Conservation (phyloP, 2,329 filamentous ascomycete genomes). For the Fulvia fulva region DNA sequence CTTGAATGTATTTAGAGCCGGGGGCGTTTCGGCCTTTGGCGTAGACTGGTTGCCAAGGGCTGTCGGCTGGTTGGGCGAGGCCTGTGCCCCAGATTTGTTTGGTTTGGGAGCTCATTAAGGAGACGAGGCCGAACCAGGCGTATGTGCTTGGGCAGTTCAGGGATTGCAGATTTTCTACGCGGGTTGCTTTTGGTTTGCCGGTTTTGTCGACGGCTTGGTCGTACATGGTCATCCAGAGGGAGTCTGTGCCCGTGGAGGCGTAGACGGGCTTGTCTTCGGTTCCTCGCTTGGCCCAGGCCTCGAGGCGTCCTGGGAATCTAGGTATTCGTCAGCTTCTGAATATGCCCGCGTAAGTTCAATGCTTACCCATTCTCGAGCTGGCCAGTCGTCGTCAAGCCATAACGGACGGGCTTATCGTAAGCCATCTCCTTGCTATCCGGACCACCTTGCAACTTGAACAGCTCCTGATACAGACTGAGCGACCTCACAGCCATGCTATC, state of each 20-base stretch:
- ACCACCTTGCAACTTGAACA: too few species aligned
- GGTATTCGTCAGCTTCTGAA: too few species aligned
- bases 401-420: too few species aligned
- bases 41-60: background rate
- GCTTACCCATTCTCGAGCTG: too few species aligned
- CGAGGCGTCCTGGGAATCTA: background rate
- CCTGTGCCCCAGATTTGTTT: background rate
- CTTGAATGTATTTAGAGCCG: too few species aligned
- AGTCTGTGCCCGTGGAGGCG: background rate
- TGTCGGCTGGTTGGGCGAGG: background rate
- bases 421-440: too few species aligned
- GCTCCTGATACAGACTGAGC: too few species aligned
- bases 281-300: background rate
- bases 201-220: background rate
- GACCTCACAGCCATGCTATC: too few species aligned
- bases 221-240: background rate
- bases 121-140: background rate
- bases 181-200: background rate
- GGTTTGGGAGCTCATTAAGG: background rate
- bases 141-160: background rate
- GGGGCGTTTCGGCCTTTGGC: background rate
- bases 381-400: too few species aligned
- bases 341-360: too few species aligned
- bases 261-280: background rate
- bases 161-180: background rate